Evolutionary conservation across 208 protist species (phyloP).

Genomic region (Leishmania tarentolae): DNA sequence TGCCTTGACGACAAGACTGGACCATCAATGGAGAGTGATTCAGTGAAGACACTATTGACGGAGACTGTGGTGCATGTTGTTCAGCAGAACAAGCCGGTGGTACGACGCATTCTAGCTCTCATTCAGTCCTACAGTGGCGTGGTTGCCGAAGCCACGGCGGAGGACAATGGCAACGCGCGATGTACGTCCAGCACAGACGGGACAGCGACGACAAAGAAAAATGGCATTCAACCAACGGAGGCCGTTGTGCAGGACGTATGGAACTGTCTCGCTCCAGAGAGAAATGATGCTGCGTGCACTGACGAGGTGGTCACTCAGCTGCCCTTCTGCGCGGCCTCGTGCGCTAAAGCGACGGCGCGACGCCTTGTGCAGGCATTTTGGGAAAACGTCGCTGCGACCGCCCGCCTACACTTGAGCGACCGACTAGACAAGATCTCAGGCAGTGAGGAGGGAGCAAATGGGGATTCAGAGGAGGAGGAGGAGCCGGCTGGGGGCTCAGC

Average conservation of each 20-base stretch:
- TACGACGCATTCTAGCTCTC: constrained; percentile 28
- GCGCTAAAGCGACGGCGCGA: constrained; percentile 3
- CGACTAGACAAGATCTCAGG: background rate
- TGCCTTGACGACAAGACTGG: background rate
- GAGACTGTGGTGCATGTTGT: constrained; percentile 24
- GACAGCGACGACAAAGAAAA: background rate
- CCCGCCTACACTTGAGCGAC: background rate
- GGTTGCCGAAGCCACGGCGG: background rate
- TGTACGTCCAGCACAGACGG: background rate
- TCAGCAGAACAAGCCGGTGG: constrained; percentile 31
- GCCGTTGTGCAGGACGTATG: constrained; percentile 11
- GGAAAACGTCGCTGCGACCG: constrained; percentile 14
- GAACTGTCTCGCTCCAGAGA: constrained; percentile 12
- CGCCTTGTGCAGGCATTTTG: constrained; percentile 22
- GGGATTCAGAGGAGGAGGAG: constrained; percentile 9
- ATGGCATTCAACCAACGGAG: background rate
- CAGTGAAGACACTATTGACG: background rate
- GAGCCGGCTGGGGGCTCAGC: background rate
- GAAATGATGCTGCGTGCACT: too few relatives aligned
- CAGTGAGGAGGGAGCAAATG: background rate
- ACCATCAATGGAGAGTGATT: background rate
- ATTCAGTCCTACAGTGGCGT: constrained; percentile 22
- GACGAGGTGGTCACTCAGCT: background rate
- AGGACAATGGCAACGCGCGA: background rate
- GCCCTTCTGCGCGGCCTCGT: background rate